phyloP scores from a whole-genome alignment of 345 rosid species.

The Citrus trifoliata region DNA sequence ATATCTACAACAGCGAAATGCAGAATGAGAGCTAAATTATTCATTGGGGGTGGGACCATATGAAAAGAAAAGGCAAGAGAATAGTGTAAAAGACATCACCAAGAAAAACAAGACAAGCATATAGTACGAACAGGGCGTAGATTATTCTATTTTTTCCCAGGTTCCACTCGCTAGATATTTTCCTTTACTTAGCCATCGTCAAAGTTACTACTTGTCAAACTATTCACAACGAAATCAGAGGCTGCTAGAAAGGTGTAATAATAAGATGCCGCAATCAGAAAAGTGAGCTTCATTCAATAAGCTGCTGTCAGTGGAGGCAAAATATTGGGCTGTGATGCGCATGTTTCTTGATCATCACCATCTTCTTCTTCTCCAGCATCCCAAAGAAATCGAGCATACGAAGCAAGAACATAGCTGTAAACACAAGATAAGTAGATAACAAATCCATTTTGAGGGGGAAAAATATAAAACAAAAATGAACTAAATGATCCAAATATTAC shows the following conservation, averaged over 20 bases:
- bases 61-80: not conserved
- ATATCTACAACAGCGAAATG: not conserved
- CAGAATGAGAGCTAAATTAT: not conserved
- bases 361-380: constrained; percentile 32
- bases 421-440: not conserved
- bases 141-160: not conserved
- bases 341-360: not conserved
- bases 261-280: not conserved
- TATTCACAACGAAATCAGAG: not conserved
- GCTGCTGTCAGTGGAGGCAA: constrained; percentile 20
- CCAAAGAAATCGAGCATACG: constrained; percentile 52
- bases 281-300: not conserved
- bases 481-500: constrained; percentile 11
- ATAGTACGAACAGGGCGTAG: not conserved
- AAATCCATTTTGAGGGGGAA: not conserved
- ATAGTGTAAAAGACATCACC: not conserved
- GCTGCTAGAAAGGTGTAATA: not conserved
- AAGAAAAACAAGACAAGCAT: not conserved
- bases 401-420: constrained; percentile 46
- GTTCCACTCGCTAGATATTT: constrained; percentile 6
- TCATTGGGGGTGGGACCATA: not conserved
- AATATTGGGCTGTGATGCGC: constrained; percentile 1
- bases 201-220: not conserved
- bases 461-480: not conserved
- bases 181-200: not conserved